These are phyloP conservation scores for Pisolithus orientalis DNA, from an alignment of 768 basidiomycete species.

Conservation along the genomic window DNA sequence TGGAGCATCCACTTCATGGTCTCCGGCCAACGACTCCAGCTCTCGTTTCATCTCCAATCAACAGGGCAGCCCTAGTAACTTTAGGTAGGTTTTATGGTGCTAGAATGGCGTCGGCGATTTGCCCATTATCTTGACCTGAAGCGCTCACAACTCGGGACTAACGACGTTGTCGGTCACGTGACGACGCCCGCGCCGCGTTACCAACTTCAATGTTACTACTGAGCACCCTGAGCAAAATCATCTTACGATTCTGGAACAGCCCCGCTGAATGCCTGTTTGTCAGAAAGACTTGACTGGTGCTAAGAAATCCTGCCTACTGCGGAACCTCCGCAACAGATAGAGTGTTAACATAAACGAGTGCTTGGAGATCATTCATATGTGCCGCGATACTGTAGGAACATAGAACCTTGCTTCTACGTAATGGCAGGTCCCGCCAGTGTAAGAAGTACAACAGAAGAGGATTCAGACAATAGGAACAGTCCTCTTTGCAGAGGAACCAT, in stretches of 20 bases:
- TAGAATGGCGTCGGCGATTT: conserved; percentile 23
- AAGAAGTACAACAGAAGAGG: no score
- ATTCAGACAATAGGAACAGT: no score
- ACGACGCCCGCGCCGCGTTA: conserved; percentile 3
- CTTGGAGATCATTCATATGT: no score
- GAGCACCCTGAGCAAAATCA: no score
- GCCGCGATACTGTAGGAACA: no score
- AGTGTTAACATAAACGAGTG: no score
- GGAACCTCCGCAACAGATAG: not conserved
- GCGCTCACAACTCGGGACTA: conserved; percentile 16
- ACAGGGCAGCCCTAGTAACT: conserved; percentile 12
- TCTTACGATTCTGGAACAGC: no score
- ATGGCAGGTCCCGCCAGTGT: no score
- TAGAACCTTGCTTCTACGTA: no score
- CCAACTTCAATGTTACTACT: not conserved
- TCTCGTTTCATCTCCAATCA: conserved; percentile 48
- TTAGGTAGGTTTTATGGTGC: conserved; percentile 22
- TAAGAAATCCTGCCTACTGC: not conserved
- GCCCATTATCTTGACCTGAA: conserved; percentile 27
- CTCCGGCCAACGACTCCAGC: conserved; percentile 33
- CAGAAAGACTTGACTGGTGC: no score
- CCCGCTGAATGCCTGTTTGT: no score
- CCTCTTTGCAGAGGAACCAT: not conserved
- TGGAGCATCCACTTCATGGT: conserved; percentile 38
- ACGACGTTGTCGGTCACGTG: conserved; percentile 24